These are phyloP conservation scores for Catunica adiposa DNA, from an alignment of 2,329 filamentous ascomycete genomes.

Conservation along the genomic window DNA sequence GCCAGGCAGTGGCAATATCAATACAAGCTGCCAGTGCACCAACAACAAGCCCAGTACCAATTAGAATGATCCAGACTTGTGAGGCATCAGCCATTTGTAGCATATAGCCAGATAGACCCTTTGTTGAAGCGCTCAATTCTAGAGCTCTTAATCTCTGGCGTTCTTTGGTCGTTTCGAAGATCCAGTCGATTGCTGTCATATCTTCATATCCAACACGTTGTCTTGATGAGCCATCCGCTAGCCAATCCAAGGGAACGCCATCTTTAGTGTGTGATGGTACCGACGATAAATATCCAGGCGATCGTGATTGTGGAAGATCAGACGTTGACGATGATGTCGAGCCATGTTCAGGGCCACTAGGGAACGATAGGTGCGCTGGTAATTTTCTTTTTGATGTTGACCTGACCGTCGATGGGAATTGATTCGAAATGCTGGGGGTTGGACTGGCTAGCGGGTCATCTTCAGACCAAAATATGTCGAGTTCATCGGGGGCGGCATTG, in stretches of 20 bases:
- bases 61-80: conserved; percentile 80
- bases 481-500: conserved; percentile 27
- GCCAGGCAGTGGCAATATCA: conserved; percentile 80
- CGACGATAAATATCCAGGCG: neutral
- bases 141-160: conserved; percentile 71
- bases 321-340: neutral
- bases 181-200: conserved; percentile 97
- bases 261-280: conserved; percentile 25
- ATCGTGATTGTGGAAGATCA: neutral
- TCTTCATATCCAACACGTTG: conserved; percentile 89
- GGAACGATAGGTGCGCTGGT: conserved; percentile 14
- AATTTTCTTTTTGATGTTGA: neutral
- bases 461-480: conserved; percentile 26
- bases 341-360: neutral
- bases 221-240: conserved; percentile 21
- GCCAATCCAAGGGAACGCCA: conserved; percentile 54
- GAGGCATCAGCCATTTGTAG: conserved; percentile 65
- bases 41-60: conserved; percentile 69
- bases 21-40: conserved; percentile 77
- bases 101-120: conserved; percentile 54
- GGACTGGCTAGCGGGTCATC: conserved; percentile 22
- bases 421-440: conserved; percentile 20
- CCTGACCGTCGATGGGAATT: neutral
- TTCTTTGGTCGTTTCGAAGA: conserved; percentile 96
- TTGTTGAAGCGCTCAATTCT: conserved; percentile 36